These are phyloP conservation scores for Naganishia friedmannii DNA, from an alignment of 768 basidiomycete genomes.

Conservation along the genomic window DNA sequence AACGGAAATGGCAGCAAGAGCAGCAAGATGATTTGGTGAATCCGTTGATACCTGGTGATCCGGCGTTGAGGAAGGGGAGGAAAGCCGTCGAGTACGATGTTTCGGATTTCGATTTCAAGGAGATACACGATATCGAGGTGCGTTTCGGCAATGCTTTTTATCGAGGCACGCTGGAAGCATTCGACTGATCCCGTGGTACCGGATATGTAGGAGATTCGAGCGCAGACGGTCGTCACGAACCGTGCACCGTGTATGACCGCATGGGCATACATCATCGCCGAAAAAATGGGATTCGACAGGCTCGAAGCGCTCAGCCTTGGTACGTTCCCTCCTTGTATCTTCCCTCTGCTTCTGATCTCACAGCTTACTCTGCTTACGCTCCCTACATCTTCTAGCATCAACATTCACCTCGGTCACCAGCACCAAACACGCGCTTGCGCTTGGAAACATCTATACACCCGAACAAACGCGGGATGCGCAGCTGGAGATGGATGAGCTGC, in stretches of 20 bases:
- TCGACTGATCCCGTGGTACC: not conserved
- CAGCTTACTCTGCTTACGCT: not conserved
- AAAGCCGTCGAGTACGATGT: conserved; percentile 24
- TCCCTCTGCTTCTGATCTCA: no score
- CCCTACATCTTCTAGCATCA: conserved; percentile 60
- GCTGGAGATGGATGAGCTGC: conserved; percentile 53
- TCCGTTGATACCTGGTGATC: conserved; percentile 27
- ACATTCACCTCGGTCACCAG: conserved; percentile 94
- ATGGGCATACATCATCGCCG: conserved; percentile 84
- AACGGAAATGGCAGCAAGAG: conserved; percentile 35
- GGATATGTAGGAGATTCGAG: conserved; percentile 27
- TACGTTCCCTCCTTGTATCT: conserved; percentile 46
- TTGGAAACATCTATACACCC: conserved; percentile 69
- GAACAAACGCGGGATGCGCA: conserved; percentile 62
- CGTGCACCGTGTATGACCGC: conserved; percentile 92
- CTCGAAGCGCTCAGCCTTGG: conserved; percentile 91
- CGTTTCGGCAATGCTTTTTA: not conserved
- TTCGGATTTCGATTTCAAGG: conserved; percentile 39
- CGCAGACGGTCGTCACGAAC: conserved; percentile 70
- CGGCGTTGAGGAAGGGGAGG: conserved; percentile 17
- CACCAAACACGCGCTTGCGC: conserved; percentile 72
- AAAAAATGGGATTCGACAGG: conserved; percentile 76
- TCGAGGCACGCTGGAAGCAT: not conserved
- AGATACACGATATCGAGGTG: conserved; percentile 44
- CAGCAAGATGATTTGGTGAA: conserved; percentile 17